These are phyloP conservation scores for Saccharomyces mikatae DNA, from an alignment of 805 yeast species.

Conservation along the genomic window DNA sequence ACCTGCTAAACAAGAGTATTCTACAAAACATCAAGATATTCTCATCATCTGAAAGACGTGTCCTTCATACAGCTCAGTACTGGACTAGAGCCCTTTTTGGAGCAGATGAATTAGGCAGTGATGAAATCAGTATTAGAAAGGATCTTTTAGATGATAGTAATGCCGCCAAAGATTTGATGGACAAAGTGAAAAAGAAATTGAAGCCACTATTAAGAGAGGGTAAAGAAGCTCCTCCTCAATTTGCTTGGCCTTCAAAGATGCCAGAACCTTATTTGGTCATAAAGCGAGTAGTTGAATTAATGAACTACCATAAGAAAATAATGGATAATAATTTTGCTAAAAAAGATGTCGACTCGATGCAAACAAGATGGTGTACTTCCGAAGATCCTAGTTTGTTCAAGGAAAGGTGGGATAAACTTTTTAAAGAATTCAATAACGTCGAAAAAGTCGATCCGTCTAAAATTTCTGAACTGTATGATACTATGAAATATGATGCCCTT, in stretches of 20 bases:
- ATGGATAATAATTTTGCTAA: slow-evolving; percentile 73
- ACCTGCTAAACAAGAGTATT: slow-evolving; percentile 75
- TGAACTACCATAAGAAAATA: slow-evolving; percentile 81
- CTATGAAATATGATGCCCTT: slow-evolving; percentile 96
- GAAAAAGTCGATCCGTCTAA: slow-evolving; percentile 97
- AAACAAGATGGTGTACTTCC: slow-evolving; percentile 88
- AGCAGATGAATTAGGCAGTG: slow-evolving; percentile 67
- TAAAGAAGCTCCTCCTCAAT: slow-evolving; percentile 92
- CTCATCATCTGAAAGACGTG: slow-evolving; percentile 92
- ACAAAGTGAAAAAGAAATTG: slow-evolving; percentile 90
- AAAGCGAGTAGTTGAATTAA: slow-evolving; percentile 86
- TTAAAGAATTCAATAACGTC: slow-evolving; percentile 81
- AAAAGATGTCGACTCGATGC: slow-evolving; percentile 60
- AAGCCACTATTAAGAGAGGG: slow-evolving; percentile 93
- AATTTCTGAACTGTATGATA: slow-evolving; percentile 91
- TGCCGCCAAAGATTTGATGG: slow-evolving; percentile 97
- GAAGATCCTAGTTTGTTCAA: slow-evolving; percentile 86
- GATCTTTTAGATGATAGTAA: slow-evolving; percentile 92
- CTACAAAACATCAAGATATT: slow-evolving; percentile 78
- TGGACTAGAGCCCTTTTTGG: slow-evolving; percentile 72
- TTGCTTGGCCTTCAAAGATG: slow-evolving; percentile 98
- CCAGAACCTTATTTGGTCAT: slow-evolving; percentile 95
- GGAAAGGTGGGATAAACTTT: slow-evolving; percentile 96
- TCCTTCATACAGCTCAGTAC: slow-evolving; percentile 81
- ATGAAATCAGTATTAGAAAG: slow-evolving; percentile 72